Evolutionary conservation across 768 basidiomycete species (phyloP), one percentile per base, ranked within the genome.

Genomic region (Mycena olivaceomarginata): DNA sequence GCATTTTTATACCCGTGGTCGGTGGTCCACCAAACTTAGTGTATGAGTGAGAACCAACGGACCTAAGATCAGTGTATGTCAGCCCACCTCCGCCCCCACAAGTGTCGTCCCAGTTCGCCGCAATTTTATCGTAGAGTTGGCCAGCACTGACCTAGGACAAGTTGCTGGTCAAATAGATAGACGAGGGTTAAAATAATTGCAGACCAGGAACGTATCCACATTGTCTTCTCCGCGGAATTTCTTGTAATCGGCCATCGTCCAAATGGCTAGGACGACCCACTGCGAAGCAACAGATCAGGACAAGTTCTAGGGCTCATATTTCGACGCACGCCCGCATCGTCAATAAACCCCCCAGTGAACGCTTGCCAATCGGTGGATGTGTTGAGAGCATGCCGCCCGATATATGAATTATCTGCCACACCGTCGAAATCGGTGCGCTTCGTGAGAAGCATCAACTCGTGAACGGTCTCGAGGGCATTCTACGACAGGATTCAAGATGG

Each of bases 181-280:
- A 69, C 46, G 16, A 22, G 13, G 1, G 9, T 53, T 31, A 31
- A 77, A 37, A 59, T 20, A 40, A 56, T 12, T n/a, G 16, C 65
- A 74, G 64, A 76, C 46, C 25, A 72, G 45, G 71, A 64, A 69
- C 22, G 60, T 72, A 22, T 53, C 62, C 13, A 51, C 40, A 41
- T 39, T 48, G 45, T 45, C 84, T 81, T 79, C 64, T 13, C 83
- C 83, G n/a, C 81, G 82, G 8, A 81, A 70, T 45, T 70, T 70
- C 67, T 84, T 84, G 82, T 87, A 88, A 77, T 88, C 87, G 1
- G 78, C 82, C 16, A 88, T 84, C 77, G 85, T 88, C 87, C 85
- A 87, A 20, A 86, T 72, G 15, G 85, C 82, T 15, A 87, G 80
- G 53, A 87, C 85, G 37, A 87, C 78, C 87, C 88, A 88, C 86